Conservation (phyloP, 78 protist genomes). For the Dictyostelium firmibasis region DNA sequence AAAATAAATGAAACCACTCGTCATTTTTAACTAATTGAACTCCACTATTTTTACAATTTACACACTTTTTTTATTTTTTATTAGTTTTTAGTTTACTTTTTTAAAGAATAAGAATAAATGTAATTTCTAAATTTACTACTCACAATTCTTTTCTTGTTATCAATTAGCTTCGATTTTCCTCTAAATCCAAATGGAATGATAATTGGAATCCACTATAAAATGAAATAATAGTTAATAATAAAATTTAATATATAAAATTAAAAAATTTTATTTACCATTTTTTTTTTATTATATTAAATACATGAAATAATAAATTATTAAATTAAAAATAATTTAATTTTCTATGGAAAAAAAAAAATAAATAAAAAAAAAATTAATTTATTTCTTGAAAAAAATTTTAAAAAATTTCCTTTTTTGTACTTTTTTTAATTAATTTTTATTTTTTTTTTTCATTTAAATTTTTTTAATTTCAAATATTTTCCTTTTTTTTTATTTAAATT, state of each 20-base stretch:
- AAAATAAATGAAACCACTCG: conserved; percentile 19
- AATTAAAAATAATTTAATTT: neutral
- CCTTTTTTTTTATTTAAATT: too few relatives aligned
- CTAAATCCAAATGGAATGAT: conserved; percentile 34
- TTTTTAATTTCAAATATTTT: too few relatives aligned
- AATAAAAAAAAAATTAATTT: too few relatives aligned
- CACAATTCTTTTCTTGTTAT: conserved; percentile 18
- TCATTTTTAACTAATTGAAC: conserved; percentile 33
- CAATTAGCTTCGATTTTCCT: neutral
- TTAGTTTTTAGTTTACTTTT: neutral
- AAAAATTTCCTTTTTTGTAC: too few relatives aligned
- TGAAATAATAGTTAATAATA: neutral
- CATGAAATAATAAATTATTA: too few relatives aligned
- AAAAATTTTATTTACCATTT: neutral
- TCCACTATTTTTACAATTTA: conserved; percentile 25
- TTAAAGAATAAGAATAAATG: too few relatives aligned
- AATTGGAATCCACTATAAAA: conserved; percentile 34
- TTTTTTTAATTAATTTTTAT: too few relatives aligned
- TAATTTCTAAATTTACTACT: neutral
- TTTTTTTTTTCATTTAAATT: too few relatives aligned
- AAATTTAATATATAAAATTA: neutral
- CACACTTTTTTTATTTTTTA: conserved; percentile 1
- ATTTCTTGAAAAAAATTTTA: too few relatives aligned
- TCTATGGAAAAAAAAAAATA: neutral
- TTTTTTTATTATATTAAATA: too few relatives aligned